Conservation (phyloP, 140 eudicot genomes). For the Oenanthe javanica region DNA sequence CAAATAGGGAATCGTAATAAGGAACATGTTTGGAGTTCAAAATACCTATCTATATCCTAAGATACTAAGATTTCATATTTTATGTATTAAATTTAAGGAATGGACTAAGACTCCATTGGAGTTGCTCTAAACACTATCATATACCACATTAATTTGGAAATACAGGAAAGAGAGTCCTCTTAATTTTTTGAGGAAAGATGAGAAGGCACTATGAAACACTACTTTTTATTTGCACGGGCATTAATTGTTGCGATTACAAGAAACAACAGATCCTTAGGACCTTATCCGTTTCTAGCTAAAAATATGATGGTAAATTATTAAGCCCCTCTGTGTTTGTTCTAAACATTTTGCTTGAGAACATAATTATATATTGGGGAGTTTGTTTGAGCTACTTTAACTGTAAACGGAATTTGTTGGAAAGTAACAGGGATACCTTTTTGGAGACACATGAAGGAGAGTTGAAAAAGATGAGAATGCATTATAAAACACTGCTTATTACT, state of each 20-base stretch:
- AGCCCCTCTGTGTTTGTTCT: background rate
- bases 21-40: too few relatives aligned
- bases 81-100: too few relatives aligned
- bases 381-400: background rate
- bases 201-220: background rate
- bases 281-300: background rate
- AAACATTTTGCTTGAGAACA: background rate
- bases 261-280: background rate
- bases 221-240: background rate
- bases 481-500: background rate
- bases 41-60: too few relatives aligned
- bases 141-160: background rate
- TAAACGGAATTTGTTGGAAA: background rate
- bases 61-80: too few relatives aligned
- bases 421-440: background rate
- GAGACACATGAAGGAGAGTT: background rate
- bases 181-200: background rate
- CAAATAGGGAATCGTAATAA: too few relatives aligned
- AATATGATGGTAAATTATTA: background rate
- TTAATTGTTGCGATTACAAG: background rate
- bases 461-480: background rate
- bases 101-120: too few relatives aligned
- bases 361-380: background rate
- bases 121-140: background rate
- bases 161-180: background rate